A percentile compares a stretch with the other conserved stretches of the same genome.
Evolutionary conservation across 2,329 filamentous ascomycete species (phyloP).

Genomic region (Pseudogymnoascus pannorum): DNA sequence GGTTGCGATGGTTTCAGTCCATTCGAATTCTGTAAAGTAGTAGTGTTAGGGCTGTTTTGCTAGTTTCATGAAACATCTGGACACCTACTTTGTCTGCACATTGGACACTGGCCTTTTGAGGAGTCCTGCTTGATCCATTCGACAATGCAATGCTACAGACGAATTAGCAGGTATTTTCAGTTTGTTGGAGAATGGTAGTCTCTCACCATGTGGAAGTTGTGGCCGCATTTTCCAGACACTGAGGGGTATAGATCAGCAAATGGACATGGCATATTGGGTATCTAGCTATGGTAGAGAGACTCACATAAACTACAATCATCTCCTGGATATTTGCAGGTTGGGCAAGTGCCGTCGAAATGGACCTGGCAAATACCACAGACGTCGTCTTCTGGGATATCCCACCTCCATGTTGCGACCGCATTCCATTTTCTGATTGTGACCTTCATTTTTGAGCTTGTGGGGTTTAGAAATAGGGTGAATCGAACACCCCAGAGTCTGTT

Average conservation of each 20-base stretch:
- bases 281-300: slow-evolving; percentile 28
- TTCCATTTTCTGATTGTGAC: slow-evolving; percentile 92
- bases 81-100: slow-evolving; percentile 84
- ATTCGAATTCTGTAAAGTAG: slow-evolving; percentile 41
- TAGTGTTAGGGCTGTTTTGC: slow-evolving; percentile 17
- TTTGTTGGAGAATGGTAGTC: slow-evolving; percentile 7
- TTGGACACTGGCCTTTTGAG: slow-evolving; percentile 88
- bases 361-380: slow-evolving; percentile 98
- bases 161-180: background rate
- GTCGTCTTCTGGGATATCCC: slow-evolving; percentile 95
- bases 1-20: slow-evolving; percentile 28
- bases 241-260: slow-evolving; percentile 11
- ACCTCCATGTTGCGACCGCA: slow-evolving; percentile 91
- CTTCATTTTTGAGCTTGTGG: slow-evolving; percentile 59
- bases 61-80: background rate
- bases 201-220: slow-evolving; percentile 92
- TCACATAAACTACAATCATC: slow-evolving; percentile 88
- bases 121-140: slow-evolving; percentile 96
- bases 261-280: background rate
- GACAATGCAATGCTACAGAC: slow-evolving; percentile 75
- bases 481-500: background rate
- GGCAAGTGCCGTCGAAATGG: slow-evolving; percentile 95
- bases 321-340: slow-evolving; percentile 94
- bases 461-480: too few relatives aligned
- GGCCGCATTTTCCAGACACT: slow-evolving; percentile 95